Evolutionary conservation across 257 asterid genomes (phyloP), one percentile per base, ranked within the genome.

Genomic region (Rehmannia glutinosa): DNA sequence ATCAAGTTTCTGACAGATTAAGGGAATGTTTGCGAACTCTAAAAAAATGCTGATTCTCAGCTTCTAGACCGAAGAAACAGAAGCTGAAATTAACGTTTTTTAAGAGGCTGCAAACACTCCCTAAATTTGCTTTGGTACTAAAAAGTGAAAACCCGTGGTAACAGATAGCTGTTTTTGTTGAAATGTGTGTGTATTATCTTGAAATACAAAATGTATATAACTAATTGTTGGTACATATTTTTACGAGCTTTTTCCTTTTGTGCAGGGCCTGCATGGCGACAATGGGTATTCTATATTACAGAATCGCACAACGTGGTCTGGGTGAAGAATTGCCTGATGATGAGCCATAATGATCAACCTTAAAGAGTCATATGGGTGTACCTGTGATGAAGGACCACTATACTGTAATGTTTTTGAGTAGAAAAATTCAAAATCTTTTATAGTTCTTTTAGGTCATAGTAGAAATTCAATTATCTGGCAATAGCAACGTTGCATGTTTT

Each of bases 231-330:
- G n/a, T n/a, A n/a, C n/a, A n/a, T n/a, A n/a, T n/a, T 21, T 28
- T 24, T 35, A 46, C 42, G 11, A 46, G 42, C 28, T 24, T 47
- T 9, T 46, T 17, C 17, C 20, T 20, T 50, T 10, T 49, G 25
- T 73, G 63, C 84, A 92, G 98, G 96, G 97, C 98, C 8, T 92
- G 98, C 87, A 72, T 92, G 91, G 95, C 98, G 45, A 92, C 98
- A 58, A 92, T 90, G 97, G 96, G 93, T 32, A 90, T 92, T 59
- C 70, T 92, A 57, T 92, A 92, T 71, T 92, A 92, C 85, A 82
- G 92, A 81, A 81, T 92, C 36, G 84, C 97, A 10, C 95, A 85
- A 65, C 83, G 87, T 56, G 92, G 85, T 69, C 64, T 85, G 1
- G 84, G 66, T 27, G 95, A 87, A 62, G 88, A 84, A 67, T 46